phyloP scores from a whole-genome alignment of 1,139 yeast species.

The Yamadazyma diddensiae region DNA sequence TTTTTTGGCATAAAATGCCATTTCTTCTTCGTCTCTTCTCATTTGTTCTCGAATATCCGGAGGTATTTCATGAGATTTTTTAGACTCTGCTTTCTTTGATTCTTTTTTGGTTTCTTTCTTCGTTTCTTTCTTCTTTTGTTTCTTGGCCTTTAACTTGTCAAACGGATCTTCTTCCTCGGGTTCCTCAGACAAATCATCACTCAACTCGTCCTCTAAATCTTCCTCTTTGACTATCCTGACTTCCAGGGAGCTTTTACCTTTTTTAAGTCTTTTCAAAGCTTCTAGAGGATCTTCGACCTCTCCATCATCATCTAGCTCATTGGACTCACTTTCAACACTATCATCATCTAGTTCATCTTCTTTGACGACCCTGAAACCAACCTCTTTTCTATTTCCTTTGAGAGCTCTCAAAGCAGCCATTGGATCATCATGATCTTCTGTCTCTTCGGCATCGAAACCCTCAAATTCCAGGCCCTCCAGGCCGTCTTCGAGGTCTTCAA shows the following conservation, averaged over 20 bases:
- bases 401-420: constrained; percentile 21
- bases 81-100: constrained; percentile 2
- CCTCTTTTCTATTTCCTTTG: constrained; percentile 17
- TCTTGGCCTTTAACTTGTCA: constrained; percentile 40
- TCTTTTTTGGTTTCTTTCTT: constrained; percentile 6
- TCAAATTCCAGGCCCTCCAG: no score
- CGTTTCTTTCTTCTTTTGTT: constrained; percentile 4
- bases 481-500: no score
- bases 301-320: constrained; percentile 13
- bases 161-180: constrained; percentile 30
- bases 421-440: constrained; percentile 21
- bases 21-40: constrained; percentile 71
- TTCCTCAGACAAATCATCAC: constrained; percentile 14
- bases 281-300: constrained; percentile 14
- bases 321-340: constrained; percentile 5
- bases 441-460: constrained; percentile 8
- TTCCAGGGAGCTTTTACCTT: constrained; percentile 5
- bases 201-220: constrained; percentile 20
- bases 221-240: constrained; percentile 28
- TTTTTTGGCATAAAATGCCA: constrained; percentile 78
- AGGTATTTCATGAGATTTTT: constrained; percentile 15
- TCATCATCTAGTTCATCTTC: constrained; percentile 21
- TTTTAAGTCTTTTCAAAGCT: constrained; percentile 13
- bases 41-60: constrained; percentile 44
- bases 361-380: constrained; percentile 19